phyloP scores from a whole-genome alignment of 345 rosid species.

The Isatis tinctoria region DNA sequence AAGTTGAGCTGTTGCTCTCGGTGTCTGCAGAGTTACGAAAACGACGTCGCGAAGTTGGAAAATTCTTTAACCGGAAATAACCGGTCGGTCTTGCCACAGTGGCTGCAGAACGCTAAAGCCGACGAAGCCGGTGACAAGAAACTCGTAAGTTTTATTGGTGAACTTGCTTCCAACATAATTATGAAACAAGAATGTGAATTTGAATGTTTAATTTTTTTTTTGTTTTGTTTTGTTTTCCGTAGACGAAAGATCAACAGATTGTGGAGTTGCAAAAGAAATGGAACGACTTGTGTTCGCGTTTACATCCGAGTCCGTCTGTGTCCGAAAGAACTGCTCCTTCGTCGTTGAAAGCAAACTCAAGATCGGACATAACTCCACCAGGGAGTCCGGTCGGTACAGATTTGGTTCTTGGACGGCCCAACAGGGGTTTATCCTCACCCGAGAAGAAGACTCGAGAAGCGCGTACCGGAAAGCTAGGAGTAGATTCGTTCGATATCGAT shows the following conservation, averaged over 20 bases:
- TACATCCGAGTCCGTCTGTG: constrained; percentile 52
- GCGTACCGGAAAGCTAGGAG: constrained; percentile 37
- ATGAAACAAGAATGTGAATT: not conserved
- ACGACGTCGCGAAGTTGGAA: constrained; percentile 56
- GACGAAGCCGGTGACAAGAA: constrained; percentile 42
- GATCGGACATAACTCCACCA: constrained; percentile 45
- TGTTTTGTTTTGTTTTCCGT: not conserved
- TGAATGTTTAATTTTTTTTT: not conserved
- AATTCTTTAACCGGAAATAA: constrained; percentile 40
- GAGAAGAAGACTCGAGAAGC: constrained; percentile 43
- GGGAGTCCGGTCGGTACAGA: constrained; percentile 87
- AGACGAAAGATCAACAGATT: constrained; percentile 62
- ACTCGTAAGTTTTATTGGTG: constrained; percentile 25
- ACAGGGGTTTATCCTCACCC: constrained; percentile 36
- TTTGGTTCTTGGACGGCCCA: constrained; percentile 66
- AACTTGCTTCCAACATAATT: not conserved
- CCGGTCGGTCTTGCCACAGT: constrained; percentile 60
- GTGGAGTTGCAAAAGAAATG: constrained; percentile 79
- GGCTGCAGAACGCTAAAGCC: constrained; percentile 75
- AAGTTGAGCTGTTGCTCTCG: constrained; percentile 56
- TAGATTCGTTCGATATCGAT: constrained; percentile 50
- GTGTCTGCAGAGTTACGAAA: constrained; percentile 61
- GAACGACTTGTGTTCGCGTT: constrained; percentile 58
- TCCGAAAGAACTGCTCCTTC: constrained; percentile 45
- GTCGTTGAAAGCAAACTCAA: constrained; percentile 36